Conservation (phyloP, 2,329 filamentous ascomycete species). For the Pezicula radicicola region DNA sequence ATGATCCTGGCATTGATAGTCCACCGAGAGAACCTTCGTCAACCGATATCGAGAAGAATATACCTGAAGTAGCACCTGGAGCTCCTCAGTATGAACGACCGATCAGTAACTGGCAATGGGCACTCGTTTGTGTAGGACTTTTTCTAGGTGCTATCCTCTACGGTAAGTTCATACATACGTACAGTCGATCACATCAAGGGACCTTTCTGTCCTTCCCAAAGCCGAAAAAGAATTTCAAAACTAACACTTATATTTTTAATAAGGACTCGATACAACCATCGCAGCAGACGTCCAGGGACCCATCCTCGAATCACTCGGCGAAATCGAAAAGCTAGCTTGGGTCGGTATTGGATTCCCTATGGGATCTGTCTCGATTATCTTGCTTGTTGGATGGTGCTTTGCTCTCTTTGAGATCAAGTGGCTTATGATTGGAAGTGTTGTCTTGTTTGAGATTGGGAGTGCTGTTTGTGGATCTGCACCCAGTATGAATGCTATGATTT, state of each 20-base stretch:
- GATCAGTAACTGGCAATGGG: background rate
- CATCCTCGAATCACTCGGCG: conserved; percentile 22
- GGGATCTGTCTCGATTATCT: conserved; percentile 18
- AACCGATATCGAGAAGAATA: background rate
- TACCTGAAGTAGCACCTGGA: background rate
- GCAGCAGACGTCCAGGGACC: conserved; percentile 27
- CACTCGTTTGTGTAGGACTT: conserved; percentile 3
- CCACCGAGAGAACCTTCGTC: background rate
- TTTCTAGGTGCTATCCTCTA: conserved; percentile 5
- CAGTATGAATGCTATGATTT: conserved; percentile 38
- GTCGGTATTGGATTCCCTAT: conserved; percentile 29
- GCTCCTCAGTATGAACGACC: background rate
- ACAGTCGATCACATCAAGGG: too few species aligned
- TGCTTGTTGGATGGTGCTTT: conserved; percentile 23
- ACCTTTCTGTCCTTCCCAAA: too few species aligned
- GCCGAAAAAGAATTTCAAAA: background rate
- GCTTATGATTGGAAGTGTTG: conserved; percentile 16
- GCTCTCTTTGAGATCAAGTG: conserved; percentile 22
- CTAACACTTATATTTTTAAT: background rate
- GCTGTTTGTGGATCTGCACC: conserved; percentile 26
- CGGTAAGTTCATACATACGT: background rate
- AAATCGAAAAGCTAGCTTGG: conserved; percentile 26
- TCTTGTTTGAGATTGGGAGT: conserved; percentile 21
- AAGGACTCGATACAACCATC: conserved; percentile 15
- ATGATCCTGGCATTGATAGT: background rate